Evolutionary conservation across 2,329 filamentous ascomycete genomes (phyloP).

Genomic region (Xylariaceae sp.): DNA sequence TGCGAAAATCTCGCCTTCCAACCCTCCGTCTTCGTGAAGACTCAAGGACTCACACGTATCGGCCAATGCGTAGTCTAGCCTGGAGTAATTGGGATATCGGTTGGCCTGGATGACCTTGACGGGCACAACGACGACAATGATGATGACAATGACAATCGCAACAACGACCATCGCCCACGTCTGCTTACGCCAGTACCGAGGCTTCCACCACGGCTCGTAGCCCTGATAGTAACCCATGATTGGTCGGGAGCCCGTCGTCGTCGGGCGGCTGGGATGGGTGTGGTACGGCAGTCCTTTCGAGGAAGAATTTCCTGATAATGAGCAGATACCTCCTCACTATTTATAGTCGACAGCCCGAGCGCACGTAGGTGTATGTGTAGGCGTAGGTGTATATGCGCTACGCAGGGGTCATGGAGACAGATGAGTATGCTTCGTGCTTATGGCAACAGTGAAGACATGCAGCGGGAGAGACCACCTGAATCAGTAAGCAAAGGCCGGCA

Average conservation of each 20-base stretch:
- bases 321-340: too few species aligned
- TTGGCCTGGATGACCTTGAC: constrained; percentile 39
- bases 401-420: too few species aligned
- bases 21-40: neutral
- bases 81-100: constrained; percentile 45
- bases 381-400: too few species aligned
- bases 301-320: too few species aligned
- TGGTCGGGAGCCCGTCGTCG: neutral
- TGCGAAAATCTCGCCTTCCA: neutral
- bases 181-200: constrained; percentile 49
- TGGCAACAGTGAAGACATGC: too few species aligned
- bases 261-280: neutral
- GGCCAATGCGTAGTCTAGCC: constrained; percentile 42
- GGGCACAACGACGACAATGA: constrained; percentile 45
- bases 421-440: neutral
- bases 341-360: too few species aligned
- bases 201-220: constrained; percentile 40
- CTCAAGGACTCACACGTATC: constrained; percentile 43
- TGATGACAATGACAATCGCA: constrained; percentile 37
- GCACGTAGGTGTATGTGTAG: too few species aligned
- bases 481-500: too few species aligned
- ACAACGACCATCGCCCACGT: constrained; percentile 42
- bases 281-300: neutral
- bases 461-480: too few species aligned
- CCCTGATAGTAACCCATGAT: constrained; percentile 21